Base-by-base conservation (phyloP, 495 filamentous ascomycete genomes). In the Podospora appendiculata region DNA sequence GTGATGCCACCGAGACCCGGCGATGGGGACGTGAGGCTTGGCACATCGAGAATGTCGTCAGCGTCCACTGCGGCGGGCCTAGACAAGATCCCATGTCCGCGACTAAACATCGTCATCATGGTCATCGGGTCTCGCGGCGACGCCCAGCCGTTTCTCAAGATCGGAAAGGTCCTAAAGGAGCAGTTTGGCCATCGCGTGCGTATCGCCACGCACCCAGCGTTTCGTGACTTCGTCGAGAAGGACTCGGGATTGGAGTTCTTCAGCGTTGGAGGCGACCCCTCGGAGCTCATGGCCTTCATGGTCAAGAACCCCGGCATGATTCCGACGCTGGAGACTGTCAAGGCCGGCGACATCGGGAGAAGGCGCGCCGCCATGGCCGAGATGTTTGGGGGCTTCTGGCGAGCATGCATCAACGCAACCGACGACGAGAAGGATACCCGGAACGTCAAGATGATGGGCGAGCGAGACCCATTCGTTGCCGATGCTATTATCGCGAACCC, bases 401-500 rank as follows among this genome's bases (percentile, higher is more conserved):
- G 82, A 51, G 84, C 86, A 18, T 90, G 87, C 60, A 80, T 79
- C 56, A 79, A 86, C 56, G 75, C 80, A 14, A 79, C 74, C 13
- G 80, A 85, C 56, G 80, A 80, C 46, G 78, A 82, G 57, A 69
- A 62, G 10, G 78, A 82, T 48, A 35, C 52, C 0, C 56, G 57
- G 8, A 83, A 83, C 48, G 35, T 72, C 8, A 77, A 73, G 51
- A 78, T 83, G 77, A 80, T 78, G 77, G 70, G 67, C 1, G 54
- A 63, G 35, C 66, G 65, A 45, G 71, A 70, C 42, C 82, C 86
- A 9, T 93, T 93, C 53, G 80, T 91, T 18, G 87, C 86, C 0
- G 85, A 91, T 64, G 83, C 78, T 8, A 91, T 93, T 58, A 90
- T 93, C 52, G 88, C 88, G 11, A 93, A 93, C 60, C 88, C 88